Conservation (phyloP, 257 asterid genomes). For the Coffea eugenioides region DNA sequence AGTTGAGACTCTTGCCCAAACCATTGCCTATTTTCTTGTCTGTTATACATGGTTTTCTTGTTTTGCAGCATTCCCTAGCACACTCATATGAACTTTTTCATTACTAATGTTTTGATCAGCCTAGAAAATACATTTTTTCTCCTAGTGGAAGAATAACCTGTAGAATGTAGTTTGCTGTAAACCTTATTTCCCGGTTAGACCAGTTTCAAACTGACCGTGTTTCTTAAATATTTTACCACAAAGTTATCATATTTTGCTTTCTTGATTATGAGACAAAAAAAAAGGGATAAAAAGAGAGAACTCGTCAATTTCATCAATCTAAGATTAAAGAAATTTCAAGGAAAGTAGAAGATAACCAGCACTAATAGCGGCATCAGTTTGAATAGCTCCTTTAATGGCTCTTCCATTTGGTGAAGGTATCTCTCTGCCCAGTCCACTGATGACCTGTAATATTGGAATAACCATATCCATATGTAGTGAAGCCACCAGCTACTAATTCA, state of each 20-base stretch:
- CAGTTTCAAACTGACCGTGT: neutral
- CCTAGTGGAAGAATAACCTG: no score
- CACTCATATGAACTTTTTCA: no score
- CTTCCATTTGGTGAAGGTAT: slow-evolving; percentile 91
- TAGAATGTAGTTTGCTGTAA: no score
- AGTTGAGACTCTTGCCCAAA: no score
- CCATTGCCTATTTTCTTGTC: no score
- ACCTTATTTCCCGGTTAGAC: neutral
- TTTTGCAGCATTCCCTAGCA: no score
- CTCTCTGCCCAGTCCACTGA: slow-evolving; percentile 92
- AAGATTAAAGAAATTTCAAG: neutral
- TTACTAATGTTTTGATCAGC: no score
- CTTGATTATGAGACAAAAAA: neutral
- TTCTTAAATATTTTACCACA: neutral
- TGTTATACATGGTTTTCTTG: no score
- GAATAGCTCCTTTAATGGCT: slow-evolving; percentile 90
- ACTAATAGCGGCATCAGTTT: slow-evolving; percentile 90
- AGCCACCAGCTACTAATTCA: neutral
- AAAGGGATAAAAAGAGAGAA: neutral
- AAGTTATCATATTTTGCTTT: neutral
- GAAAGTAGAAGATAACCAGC: slow-evolving; percentile 49
- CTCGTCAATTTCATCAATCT: neutral
- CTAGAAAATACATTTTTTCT: no score
- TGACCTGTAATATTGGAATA: slow-evolving; percentile 48
- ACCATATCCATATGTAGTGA: neutral